Conservation (phyloP, 2,329 filamentous ascomycete species). For the Ilyonectria sp. region DNA sequence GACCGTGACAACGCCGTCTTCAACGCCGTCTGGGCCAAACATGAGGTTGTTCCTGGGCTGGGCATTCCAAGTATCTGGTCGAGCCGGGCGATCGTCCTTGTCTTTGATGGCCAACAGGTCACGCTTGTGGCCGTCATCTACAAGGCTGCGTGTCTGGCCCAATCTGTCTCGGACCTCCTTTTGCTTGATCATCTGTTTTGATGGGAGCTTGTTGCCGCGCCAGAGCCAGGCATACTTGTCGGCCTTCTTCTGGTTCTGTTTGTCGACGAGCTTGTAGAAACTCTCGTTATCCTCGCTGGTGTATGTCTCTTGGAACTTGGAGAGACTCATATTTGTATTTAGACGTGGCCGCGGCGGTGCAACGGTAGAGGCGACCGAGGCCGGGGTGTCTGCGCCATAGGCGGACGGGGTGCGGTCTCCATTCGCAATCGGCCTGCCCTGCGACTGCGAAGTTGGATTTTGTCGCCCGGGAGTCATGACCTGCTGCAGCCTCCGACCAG, state of each 20-base stretch:
- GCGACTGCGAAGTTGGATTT: slow-evolving; percentile 41
- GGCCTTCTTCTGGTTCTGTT: slow-evolving; percentile 86
- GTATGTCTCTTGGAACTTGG: slow-evolving; percentile 91
- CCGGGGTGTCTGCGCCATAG: slow-evolving; percentile 82
- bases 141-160: slow-evolving; percentile 60
- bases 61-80: slow-evolving; percentile 82
- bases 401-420: slow-evolving; percentile 73
- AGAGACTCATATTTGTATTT: slow-evolving; percentile 85
- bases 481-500: slow-evolving; percentile 78
- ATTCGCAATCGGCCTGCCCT: slow-evolving; percentile 43
- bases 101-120: slow-evolving; percentile 77
- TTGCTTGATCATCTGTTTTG: slow-evolving; percentile 82
- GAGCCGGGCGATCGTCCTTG: slow-evolving; percentile 79
- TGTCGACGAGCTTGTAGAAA: slow-evolving; percentile 93
- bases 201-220: slow-evolving; percentile 87
- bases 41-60: slow-evolving; percentile 87
- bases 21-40: slow-evolving; percentile 81
- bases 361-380: slow-evolving; percentile 64
- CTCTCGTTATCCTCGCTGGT: slow-evolving; percentile 98
- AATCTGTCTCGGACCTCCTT: slow-evolving; percentile 73
- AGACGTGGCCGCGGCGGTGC: slow-evolving; percentile 64
- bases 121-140: slow-evolving; percentile 71
- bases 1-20: slow-evolving; percentile 73
- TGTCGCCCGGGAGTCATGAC: slow-evolving; percentile 84
- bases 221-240: slow-evolving; percentile 93